Evolutionary conservation across 2,329 filamentous ascomycete species (phyloP), one percentile per base, ranked within the genome.

Genomic region (Tolypocladium tundrense): DNA sequence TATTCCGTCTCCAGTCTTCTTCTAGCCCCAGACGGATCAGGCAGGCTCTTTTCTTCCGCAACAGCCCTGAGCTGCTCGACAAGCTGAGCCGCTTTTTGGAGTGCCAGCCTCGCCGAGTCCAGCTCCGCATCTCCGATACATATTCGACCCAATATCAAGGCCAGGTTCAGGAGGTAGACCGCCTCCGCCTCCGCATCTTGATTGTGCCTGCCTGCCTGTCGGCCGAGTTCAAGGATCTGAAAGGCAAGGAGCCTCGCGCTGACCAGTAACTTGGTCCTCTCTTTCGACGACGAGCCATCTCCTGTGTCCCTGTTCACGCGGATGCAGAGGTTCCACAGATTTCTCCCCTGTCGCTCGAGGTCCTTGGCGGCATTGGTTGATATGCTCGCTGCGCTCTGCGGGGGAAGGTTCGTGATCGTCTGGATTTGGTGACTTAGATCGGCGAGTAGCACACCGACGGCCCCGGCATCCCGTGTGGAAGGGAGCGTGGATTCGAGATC

Each of bases 251-350:
- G 69, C 48, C 80, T 75, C 14, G 71, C 70, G 16, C 74, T 67
- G 8, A 74, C 61, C 2, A 80, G 62, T 35, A 78, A 63, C 57
- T 53, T 73, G 48, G 55, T 45, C 31, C 57, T 62, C 1, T 65
- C 63, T 59, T 64, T 59, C 0, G 67, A 62, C 4, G 64, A 57
- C 1, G 58, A 55, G 27, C 64, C 50, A 33, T 65, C 58, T 14
- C 53, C 61, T 51, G 19, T 62, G 43, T 61, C 69, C 57, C 60
- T 69, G 66, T 55, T 76, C 67, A 84, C 66, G 33, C 80, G 78
- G 1, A 84, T 84, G 45, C 84, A 84, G 7, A 80, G 67, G 62
- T 91, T 91, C 88, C 87, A 91, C 9, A 91, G 71, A 31, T 75
- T 73, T 0, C 80, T 83, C 3, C 83, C 88, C 8, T 75, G 67